Evolutionary conservation across 169 alveolate genomes (phyloP).

Genomic region (Theileria sp.): DNA sequence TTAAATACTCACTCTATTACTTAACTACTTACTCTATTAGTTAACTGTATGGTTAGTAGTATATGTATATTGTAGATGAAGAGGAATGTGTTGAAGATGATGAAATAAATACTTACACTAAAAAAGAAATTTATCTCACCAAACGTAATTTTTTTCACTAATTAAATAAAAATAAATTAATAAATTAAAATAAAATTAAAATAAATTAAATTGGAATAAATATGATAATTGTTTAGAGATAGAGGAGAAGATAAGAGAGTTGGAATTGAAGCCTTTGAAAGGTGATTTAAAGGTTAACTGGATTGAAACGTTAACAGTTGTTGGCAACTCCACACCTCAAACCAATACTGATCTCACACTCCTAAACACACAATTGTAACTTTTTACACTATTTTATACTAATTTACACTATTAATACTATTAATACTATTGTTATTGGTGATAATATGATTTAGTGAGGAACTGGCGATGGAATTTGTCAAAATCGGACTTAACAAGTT

Average conservation of each 20-base stretch:
- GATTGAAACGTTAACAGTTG: background rate
- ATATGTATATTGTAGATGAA: background rate
- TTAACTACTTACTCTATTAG: no score
- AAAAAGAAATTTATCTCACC: constrained; percentile 10
- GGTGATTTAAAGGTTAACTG: background rate
- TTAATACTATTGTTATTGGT: no score
- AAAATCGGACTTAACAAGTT: constrained; percentile 33
- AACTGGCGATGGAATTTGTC: constrained; percentile 44
- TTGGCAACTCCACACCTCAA: constrained; percentile 15
- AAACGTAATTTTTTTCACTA: constrained; percentile 1
- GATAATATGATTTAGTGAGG: background rate
- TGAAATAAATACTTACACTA: background rate
- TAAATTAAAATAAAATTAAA: no score
- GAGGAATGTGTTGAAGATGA: constrained; percentile 4
- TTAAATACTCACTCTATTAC: no score
- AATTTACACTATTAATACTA: no score
- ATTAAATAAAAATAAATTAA: no score
- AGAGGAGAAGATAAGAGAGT: background rate
- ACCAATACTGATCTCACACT: constrained; percentile 26
- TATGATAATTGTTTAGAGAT: background rate
- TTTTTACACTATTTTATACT: no score
- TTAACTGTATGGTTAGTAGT: no score
- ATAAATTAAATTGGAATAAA: background rate
- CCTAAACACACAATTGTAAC: constrained; percentile 40
- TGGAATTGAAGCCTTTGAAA: background rate